These are phyloP conservation scores for Hericium coralloides DNA, from an alignment of 768 basidiomycete genomes.

Conservation along the genomic window DNA sequence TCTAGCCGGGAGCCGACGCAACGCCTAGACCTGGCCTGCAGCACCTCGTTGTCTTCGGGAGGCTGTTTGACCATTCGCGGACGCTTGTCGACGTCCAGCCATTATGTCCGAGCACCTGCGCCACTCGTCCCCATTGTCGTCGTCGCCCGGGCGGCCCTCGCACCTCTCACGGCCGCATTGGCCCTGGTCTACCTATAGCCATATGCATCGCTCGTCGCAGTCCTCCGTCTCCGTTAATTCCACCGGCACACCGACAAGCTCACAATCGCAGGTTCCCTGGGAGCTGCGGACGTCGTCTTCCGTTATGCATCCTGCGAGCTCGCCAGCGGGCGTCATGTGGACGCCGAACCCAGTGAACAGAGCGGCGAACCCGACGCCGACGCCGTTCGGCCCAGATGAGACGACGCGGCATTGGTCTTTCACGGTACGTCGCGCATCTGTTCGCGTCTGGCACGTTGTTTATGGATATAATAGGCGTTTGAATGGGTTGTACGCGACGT, in stretches of 20 bases:
- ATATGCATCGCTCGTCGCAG: constrained; percentile 23
- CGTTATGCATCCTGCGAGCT: constrained; percentile 13
- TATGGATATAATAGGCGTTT: constrained; percentile 40
- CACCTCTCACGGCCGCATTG: constrained; percentile 39
- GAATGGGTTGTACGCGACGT: constrained; percentile 63
- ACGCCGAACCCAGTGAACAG: constrained; percentile 9
- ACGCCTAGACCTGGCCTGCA: too few species aligned
- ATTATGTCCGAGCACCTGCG: constrained; percentile 5
- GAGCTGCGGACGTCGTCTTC: constrained; percentile 18
- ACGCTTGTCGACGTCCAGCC: too few species aligned
- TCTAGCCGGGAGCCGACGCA: too few species aligned
- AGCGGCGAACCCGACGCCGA: constrained; percentile 4
- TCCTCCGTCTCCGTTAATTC: constrained; percentile 23
- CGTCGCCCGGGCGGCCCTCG: constrained; percentile 6
- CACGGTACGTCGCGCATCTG: constrained; percentile 30
- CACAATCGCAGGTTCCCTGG: constrained; percentile 14
- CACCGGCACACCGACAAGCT: constrained; percentile 13
- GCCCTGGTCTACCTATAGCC: constrained; percentile 41
- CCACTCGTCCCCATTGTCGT: constrained; percentile 8
- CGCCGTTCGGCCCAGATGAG: constrained; percentile 29
- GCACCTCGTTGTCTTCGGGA: too few species aligned
- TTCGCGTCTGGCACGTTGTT: background rate
- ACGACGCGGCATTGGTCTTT: constrained; percentile 58
- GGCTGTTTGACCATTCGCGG: too few species aligned
- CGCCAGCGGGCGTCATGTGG: constrained; percentile 15